These are phyloP conservation scores for Talaromyces thailandensis DNA, from an alignment of 495 filamentous ascomycete genomes.

Conservation along the genomic window DNA sequence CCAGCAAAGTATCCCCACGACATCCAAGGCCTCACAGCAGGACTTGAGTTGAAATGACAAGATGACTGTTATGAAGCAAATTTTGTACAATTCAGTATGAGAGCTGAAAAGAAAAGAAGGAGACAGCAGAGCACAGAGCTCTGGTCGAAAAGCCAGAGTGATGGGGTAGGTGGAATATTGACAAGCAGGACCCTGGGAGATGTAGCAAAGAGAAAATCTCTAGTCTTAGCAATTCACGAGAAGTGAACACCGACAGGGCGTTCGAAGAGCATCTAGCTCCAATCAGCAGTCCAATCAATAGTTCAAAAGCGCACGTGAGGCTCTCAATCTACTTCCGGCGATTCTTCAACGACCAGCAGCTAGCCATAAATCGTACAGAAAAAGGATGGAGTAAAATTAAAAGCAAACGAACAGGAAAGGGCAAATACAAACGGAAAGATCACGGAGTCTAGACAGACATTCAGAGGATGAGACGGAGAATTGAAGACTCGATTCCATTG, in stretches of 20 bases:
- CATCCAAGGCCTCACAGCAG: background rate
- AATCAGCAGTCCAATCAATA: background rate
- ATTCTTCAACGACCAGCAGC: background rate
- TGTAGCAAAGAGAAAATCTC: background rate
- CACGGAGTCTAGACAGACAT: background rate
- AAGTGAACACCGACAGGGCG: background rate
- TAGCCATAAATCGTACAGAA: background rate
- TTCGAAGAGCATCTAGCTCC: background rate
- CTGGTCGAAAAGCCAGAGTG: background rate
- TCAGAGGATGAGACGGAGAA: background rate
- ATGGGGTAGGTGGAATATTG: background rate
- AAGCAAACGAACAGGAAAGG: background rate
- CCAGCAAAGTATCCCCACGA: background rate
- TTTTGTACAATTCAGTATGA: background rate
- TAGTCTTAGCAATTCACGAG: background rate
- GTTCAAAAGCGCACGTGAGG: background rate
- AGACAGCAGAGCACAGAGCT: background rate
- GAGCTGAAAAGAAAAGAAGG: background rate
- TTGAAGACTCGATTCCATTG: constrained; percentile 2
- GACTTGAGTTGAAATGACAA: background rate
- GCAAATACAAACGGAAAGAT: background rate
- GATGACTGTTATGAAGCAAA: background rate
- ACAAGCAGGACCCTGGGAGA: background rate
- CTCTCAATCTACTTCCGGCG: background rate
- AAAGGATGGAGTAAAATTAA: background rate